phyloP scores from a whole-genome alignment of 345 rosid genomes.

The Populus davidiana region DNA sequence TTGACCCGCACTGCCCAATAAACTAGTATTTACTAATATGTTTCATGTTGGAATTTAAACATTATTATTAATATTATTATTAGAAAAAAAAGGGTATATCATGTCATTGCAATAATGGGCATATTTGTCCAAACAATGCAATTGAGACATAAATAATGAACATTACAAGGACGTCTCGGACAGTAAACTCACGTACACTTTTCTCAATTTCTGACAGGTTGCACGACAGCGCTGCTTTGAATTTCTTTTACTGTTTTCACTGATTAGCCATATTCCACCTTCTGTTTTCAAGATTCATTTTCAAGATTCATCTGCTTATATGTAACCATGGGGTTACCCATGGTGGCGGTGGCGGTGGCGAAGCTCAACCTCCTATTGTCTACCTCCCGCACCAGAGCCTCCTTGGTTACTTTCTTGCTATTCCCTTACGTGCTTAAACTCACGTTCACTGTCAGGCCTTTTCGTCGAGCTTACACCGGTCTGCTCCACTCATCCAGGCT shows the following conservation, averaged over 20 bases:
- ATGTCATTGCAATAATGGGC: no score
- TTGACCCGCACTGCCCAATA: no score
- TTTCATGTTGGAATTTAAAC: no score
- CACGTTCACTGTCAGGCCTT: slow-evolving; percentile 12
- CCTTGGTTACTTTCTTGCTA: slow-evolving; percentile 15
- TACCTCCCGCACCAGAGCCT: neutral
- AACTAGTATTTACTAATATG: no score
- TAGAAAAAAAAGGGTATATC: no score
- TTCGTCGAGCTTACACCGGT: slow-evolving; percentile 11
- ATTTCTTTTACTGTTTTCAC: neutral
- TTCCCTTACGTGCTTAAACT: slow-evolving; percentile 31
- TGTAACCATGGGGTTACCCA: slow-evolving; percentile 17
- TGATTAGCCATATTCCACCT: neutral
- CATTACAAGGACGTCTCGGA: neutral
- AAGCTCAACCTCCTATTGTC: slow-evolving; percentile 26
- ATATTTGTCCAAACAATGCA: no score
- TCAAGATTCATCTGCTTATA: neutral
- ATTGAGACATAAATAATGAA: no score
- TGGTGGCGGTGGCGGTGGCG: slow-evolving; percentile 25
- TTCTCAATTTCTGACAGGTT: neutral
- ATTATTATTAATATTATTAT: no score
- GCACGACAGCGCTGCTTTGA: neutral
- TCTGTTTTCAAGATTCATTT: neutral
- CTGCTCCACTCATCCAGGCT: slow-evolving; percentile 27
- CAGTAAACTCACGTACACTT: neutral